Conservation (phyloP, 2,329 filamentous ascomycete species). For the Phaeosphaeria sp. region DNA sequence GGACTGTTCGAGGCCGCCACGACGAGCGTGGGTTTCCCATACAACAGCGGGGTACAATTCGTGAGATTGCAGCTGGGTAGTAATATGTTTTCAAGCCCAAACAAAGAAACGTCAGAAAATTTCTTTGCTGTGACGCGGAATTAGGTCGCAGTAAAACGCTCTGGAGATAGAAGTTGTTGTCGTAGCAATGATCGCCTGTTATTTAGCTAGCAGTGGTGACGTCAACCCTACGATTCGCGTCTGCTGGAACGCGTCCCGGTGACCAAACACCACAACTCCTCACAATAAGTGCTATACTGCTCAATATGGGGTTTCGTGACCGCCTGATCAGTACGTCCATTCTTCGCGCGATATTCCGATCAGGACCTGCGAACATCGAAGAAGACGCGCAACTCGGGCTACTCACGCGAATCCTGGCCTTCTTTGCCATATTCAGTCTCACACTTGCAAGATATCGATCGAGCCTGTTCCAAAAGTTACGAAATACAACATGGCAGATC, state of each 20-base stretch:
- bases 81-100: neutral
- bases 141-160: neutral
- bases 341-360: conserved; percentile 43
- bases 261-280: neutral
- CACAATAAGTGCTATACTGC: conserved; percentile 1
- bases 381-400: conserved; percentile 32
- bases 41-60: neutral
- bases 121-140: neutral
- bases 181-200: neutral
- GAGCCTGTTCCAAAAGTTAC: conserved; percentile 59
- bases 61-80: neutral
- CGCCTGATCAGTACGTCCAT: conserved; percentile 47
- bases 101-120: neutral
- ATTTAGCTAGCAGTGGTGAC: neutral
- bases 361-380: conserved; percentile 22
- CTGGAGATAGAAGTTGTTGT: neutral
- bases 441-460: conserved; percentile 55
- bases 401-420: conserved; percentile 56
- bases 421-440: conserved; percentile 62
- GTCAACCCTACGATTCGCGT: neutral
- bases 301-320: conserved; percentile 45
- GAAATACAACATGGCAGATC: conserved; percentile 60
- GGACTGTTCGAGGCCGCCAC: neutral
- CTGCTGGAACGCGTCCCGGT: neutral
- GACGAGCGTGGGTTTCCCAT: neutral